These are phyloP conservation scores for Solanum gandarillasii DNA, from an alignment of 257 asterid species.

Conservation along the genomic window DNA sequence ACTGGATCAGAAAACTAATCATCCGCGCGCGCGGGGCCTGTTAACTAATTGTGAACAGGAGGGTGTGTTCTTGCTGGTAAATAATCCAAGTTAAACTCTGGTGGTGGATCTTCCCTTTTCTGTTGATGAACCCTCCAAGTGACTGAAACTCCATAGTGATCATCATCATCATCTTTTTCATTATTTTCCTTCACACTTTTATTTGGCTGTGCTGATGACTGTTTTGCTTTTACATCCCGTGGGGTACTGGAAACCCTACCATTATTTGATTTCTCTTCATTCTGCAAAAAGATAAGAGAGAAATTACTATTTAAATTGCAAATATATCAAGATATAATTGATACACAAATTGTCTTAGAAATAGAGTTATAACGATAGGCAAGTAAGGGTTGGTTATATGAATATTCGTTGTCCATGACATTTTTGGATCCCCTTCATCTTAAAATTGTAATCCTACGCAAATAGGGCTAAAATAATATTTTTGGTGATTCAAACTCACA, in stretches of 20 bases:
- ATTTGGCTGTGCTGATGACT: neutral
- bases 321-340: neutral
- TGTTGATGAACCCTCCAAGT: constrained; percentile 48
- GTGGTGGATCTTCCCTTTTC: constrained; percentile 35
- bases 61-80: constrained; percentile 80
- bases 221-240: neutral
- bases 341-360: neutral
- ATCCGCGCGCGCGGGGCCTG: neutral
- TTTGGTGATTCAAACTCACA: neutral
- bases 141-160: constrained; percentile 7
- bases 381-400: neutral
- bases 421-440: neutral
- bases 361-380: neutral
- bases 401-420: neutral
- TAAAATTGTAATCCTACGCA: neutral
- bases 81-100: constrained; percentile 64
- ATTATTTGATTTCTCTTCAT: constrained; percentile 9
- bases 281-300: constrained; percentile 7
- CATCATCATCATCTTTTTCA: neutral
- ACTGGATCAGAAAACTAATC: neutral
- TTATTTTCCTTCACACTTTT: neutral
- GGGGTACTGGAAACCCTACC: constrained; percentile 28
- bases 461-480: neutral
- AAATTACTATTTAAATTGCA: neutral
- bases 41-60: constrained; percentile 11